Evolutionary conservation across 2,329 filamentous ascomycete genomes (phyloP).

Genomic region (Lachnellula cervina): DNA sequence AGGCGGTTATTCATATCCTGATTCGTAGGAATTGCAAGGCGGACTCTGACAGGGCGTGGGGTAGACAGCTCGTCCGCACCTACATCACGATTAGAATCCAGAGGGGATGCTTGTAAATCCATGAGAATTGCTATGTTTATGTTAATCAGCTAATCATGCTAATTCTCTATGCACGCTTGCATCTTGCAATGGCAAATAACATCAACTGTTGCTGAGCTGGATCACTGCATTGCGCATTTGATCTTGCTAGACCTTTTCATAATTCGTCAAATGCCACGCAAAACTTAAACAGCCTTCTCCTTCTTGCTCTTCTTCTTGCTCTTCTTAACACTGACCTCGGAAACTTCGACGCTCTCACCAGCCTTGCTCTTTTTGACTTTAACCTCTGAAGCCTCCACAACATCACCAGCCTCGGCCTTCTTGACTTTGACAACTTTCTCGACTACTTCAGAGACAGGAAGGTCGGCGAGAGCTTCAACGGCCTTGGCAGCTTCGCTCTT

Average conservation of each 20-base stretch:
- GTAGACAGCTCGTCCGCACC: not conserved
- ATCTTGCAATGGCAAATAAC: not conserved
- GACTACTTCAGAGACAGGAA: slow-evolving; percentile 33
- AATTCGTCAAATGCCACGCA: too few species aligned
- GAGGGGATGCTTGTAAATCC: not conserved
- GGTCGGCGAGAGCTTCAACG: not conserved
- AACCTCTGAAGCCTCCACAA: slow-evolving; percentile 28
- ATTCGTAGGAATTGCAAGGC: too few species aligned
- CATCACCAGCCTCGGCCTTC: not conserved
- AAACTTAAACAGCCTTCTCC: not conserved
- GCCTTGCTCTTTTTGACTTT: slow-evolving; percentile 22
- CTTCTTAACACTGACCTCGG: not conserved
- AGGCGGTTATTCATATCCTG: too few species aligned
- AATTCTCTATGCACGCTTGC: not conserved
- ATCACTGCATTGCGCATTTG: not conserved
- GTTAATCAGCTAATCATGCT: not conserved
- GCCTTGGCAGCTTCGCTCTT: slow-evolving; percentile 30
- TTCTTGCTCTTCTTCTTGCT: not conserved
- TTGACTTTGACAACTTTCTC: slow-evolving; percentile 38
- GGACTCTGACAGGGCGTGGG: not conserved
- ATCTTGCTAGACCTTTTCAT: not conserved
- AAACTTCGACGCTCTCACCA: not conserved
- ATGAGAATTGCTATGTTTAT: not conserved
- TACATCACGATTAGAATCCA: not conserved
- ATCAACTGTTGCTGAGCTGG: not conserved